phyloP scores from a whole-genome alignment of 2,329 filamentous ascomycete species.

The Pestalotiopsis sp. region DNA sequence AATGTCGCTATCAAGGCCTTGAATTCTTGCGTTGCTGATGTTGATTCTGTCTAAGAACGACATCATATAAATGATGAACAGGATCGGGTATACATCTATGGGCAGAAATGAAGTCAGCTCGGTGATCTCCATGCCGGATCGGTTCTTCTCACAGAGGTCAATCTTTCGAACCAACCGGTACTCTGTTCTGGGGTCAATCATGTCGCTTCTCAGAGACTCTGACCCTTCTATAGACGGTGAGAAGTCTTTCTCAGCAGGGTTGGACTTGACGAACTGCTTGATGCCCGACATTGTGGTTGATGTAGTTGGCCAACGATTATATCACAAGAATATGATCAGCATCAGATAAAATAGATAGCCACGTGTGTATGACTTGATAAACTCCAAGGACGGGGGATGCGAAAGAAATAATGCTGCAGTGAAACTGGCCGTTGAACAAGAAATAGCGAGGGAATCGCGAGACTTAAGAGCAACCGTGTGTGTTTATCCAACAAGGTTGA shows the following conservation, averaged over 20 bases:
- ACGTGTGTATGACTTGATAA: not conserved
- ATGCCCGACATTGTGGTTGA: not conserved
- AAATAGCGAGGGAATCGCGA: not conserved
- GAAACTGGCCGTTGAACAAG: not conserved
- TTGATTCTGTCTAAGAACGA: conserved; percentile 48
- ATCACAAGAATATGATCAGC: not conserved
- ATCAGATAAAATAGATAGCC: not conserved
- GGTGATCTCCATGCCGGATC: not conserved
- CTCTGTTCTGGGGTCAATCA: conserved; percentile 36
- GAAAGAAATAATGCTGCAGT: not conserved
- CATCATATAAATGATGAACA: conserved; percentile 44
- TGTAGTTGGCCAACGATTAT: not conserved
- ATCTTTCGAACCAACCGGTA: conserved; percentile 41
- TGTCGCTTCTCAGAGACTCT: not conserved
- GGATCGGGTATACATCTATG: conserved; percentile 37
- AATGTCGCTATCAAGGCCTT: conserved; percentile 44
- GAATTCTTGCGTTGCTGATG: conserved; percentile 50
- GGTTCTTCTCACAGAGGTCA: conserved; percentile 31
- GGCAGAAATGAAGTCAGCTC: not conserved
- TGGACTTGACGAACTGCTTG: not conserved
- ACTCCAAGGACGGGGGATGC: not conserved
- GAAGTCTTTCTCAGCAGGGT: not conserved
- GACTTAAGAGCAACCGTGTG: not conserved
- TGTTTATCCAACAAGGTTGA: not conserved
- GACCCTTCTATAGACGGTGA: not conserved